Evolutionary conservation across 176 grass and related monocot species (phyloP).

Genomic region (Aegilops umbellulata): DNA sequence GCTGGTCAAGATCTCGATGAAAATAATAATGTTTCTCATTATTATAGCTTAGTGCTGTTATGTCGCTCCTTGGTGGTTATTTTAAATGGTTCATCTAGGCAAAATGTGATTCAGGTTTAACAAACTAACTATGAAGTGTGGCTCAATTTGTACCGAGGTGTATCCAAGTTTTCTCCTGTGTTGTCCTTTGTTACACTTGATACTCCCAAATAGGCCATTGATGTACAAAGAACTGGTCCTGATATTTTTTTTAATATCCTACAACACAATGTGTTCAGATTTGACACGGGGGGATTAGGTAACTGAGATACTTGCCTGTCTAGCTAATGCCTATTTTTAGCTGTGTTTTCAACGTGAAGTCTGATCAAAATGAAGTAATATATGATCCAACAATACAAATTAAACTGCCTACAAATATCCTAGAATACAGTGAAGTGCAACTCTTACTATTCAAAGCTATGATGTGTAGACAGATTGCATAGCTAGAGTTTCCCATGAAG

Average conservation of each 20-base stretch:
- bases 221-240: neutral
- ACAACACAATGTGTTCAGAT: neutral
- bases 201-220: neutral
- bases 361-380: neutral
- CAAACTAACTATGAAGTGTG: too few relatives aligned
- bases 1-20: neutral
- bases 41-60: neutral
- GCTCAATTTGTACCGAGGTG: neutral
- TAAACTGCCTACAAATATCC: neutral
- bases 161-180: neutral
- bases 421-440: neutral
- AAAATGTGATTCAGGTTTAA: too few relatives aligned
- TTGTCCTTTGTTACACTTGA: neutral
- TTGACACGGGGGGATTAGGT: neutral
- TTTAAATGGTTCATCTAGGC: neutral
- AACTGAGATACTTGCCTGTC: neutral
- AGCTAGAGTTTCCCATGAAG: conserved; percentile 77
- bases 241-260: neutral
- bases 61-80: neutral
- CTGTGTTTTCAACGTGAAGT: neutral
- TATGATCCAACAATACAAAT: neutral
- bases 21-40: neutral
- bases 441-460: conserved; percentile 34
- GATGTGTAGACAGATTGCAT: conserved; percentile 95
- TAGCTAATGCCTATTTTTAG: neutral